Evolutionary conservation across 768 basidiomycete genomes (phyloP), one percentile per base, ranked within the genome.

Genomic region (Mycena rosella): DNA sequence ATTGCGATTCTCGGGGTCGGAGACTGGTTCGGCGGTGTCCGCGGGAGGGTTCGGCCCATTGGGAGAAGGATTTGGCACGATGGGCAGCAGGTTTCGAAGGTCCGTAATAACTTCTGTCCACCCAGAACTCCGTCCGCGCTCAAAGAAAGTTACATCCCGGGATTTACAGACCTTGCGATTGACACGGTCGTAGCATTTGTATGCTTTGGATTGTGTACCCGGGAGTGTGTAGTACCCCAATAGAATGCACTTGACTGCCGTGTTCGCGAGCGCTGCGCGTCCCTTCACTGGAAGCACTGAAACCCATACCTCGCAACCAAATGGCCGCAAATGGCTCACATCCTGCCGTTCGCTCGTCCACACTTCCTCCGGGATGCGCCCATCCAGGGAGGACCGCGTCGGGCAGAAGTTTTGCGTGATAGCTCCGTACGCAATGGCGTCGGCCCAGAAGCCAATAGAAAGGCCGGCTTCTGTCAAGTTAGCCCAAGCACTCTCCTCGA

Each of bases 151-250:
- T 48, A 48, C 47, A 26, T 48, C 47, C 24, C 24, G n/a, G 8
- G 47, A 48, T 18, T 48, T 48, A 8, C 18, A 48, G 47, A 48
- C 47, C 22, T 48, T 48, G 22, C 22, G 47, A 17, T 22, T 26
- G 6, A 48, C 47, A 7, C 13, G 18, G 22, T 48, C 47, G 24
- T 48, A 48, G 47, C 24, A 48, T 18, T 48, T 48, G 47, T 48
- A 48, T 48, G 47, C 47, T 48, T 48, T 48, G 22, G 47, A 48
- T 17, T n/a, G n/a, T n/a, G n/a, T n/a, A n/a, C n/a, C n/a, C n/a
- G n/a, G n/a, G n/a, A n/a, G n/a, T n/a, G n/a, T n/a, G n/a, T n/a
- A n/a, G n/a, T n/a, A n/a, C n/a, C n/a, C n/a, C n/a, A n/a, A n/a
- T n/a, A n/a, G n/a, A 20, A 26, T 48, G 47, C 47, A 48, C 26